phyloP scores from a whole-genome alignment of 176 grass and related monocot genomes.

The Cenchrus fungigraminus region DNA sequence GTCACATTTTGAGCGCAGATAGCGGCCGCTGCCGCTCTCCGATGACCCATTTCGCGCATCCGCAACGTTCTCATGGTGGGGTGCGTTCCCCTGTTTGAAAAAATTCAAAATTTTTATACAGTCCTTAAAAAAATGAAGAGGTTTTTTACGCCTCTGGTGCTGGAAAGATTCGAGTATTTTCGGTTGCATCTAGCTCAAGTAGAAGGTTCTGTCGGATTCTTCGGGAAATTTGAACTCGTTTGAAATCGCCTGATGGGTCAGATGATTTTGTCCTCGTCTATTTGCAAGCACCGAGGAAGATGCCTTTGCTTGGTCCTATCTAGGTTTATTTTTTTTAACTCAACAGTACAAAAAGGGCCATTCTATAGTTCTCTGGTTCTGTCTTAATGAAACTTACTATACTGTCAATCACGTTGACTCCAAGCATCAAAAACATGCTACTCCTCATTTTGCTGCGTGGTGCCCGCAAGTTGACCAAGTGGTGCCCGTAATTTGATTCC shows the following conservation, averaged over 20 bases:
- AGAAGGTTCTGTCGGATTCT: not conserved
- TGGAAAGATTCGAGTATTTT: not conserved
- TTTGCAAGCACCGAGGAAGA: slow-evolving; percentile 27
- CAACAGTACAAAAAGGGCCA: not conserved
- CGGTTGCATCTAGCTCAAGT: not conserved
- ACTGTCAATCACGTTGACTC: slow-evolving; percentile 28
- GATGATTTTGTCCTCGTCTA: slow-evolving; percentile 35
- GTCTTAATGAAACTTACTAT: not conserved
- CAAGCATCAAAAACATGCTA: slow-evolving; percentile 25
- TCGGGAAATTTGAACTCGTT: slow-evolving; percentile 27
- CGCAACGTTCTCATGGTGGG: not conserved
- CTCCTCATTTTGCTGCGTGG: slow-evolving; percentile 8
- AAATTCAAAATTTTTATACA: not conserved
- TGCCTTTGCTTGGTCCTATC: not conserved
- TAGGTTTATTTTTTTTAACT: not conserved
- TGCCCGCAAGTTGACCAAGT: slow-evolving; percentile 21
- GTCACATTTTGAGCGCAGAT: not conserved
- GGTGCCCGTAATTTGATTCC: not conserved
- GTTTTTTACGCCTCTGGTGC: not conserved
- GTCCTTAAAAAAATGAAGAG: not conserved
- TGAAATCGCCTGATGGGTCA: not conserved
- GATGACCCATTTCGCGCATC: not conserved
- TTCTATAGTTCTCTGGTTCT: not conserved
- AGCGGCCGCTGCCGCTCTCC: not conserved
- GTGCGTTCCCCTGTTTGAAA: slow-evolving; percentile 18